Conservation (phyloP, 140 eudicot species). For the Ambrosia hybrid region DNA sequence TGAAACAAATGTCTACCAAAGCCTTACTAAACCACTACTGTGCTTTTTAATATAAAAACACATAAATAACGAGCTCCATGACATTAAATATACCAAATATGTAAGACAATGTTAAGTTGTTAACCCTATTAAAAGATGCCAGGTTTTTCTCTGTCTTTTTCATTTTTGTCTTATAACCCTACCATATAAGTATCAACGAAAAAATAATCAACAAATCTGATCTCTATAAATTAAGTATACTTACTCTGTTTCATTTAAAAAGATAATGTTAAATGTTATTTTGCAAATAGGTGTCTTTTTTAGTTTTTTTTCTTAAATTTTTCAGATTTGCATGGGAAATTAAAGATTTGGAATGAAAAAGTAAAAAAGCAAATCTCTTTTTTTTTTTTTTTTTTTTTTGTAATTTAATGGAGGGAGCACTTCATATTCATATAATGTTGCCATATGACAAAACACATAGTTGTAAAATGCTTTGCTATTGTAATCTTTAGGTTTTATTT, state of each 20-base stretch:
- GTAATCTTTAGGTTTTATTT: background rate
- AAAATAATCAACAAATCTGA: background rate
- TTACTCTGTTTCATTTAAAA: background rate
- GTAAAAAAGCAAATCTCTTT: constrained; percentile 13
- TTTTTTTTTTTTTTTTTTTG: background rate
- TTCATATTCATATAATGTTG: background rate
- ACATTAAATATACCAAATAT: background rate
- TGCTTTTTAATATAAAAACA: background rate
- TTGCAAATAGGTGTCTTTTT: background rate
- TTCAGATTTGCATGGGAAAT: constrained; percentile 12
- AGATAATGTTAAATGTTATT: background rate
- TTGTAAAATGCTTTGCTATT: background rate
- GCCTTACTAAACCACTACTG: background rate
- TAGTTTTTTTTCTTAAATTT: background rate
- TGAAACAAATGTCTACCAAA: background rate
- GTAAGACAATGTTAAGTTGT: background rate
- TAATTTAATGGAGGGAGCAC: constrained; percentile 19
- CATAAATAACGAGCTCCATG: background rate
- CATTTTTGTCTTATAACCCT: background rate
- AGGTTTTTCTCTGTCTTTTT: background rate
- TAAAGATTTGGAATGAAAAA: constrained; percentile 20
- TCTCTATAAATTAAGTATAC: background rate
- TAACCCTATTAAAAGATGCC: background rate
- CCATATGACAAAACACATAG: constrained; percentile 15
- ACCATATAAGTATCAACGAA: background rate